Evolutionary conservation across 2,329 filamentous ascomycete species (phyloP).

Genomic region (Knoxdaviesia capensis): DNA sequence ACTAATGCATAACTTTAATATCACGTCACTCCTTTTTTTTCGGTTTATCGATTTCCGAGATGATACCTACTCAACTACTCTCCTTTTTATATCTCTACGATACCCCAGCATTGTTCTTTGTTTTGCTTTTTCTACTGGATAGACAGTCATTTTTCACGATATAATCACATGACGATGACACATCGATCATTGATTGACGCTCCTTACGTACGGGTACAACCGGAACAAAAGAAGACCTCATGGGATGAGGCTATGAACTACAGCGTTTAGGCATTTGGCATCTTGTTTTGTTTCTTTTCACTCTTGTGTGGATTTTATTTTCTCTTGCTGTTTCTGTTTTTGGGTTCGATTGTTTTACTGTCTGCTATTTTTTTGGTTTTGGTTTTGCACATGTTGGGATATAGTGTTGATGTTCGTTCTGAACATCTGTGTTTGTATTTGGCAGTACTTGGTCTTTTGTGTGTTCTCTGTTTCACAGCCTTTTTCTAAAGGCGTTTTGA

Average conservation of each 20-base stretch:
- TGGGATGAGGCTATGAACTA: no score
- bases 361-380: neutral
- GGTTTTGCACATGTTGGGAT: neutral
- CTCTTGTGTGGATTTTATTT: neutral
- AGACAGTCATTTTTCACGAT: no score
- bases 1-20: no score
- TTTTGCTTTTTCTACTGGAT: slow-evolving; percentile 1
- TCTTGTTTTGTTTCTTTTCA: neutral
- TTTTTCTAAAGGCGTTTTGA: no score
- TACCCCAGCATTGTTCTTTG: neutral
- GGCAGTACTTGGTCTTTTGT: neutral
- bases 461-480: no score
- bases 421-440: neutral
- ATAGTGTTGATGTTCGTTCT: neutral
- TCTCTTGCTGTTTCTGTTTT: neutral
- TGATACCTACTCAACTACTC: slow-evolving; percentile 9
- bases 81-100: neutral
- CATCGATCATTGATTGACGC: no score
- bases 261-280: neutral
- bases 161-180: no score
- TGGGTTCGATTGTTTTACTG: neutral
- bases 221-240: no score
- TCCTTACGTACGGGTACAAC: neutral
- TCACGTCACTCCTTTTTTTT: no score
- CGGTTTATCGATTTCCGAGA: no score